These are phyloP conservation scores for Magnaporthiopsis rhizophila DNA, from an alignment of 2,329 filamentous ascomycete genomes.

Conservation along the genomic window DNA sequence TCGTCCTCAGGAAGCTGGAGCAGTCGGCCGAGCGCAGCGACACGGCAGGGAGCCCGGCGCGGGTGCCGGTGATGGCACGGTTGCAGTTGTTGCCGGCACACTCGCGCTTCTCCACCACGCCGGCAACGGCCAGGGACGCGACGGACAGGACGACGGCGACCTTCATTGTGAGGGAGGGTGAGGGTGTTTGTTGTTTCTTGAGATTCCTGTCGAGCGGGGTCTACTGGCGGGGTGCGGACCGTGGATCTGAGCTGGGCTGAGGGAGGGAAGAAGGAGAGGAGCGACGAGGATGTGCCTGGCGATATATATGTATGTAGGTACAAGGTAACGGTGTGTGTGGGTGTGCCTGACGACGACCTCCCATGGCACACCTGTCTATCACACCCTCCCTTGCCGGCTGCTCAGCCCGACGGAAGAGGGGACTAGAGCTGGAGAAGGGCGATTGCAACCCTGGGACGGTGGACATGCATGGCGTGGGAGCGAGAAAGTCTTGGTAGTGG, in stretches of 20 bases:
- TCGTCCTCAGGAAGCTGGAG: slow-evolving; percentile 30
- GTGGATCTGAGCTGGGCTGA: slow-evolving; percentile 4
- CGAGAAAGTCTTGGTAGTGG: not conserved
- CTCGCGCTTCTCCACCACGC: slow-evolving; percentile 25
- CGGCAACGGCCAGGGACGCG: slow-evolving; percentile 27
- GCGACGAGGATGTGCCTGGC: slow-evolving; percentile 1
- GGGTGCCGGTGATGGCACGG: slow-evolving; percentile 36
- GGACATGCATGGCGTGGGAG: not conserved
- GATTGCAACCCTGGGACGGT: not conserved
- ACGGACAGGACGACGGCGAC: slow-evolving; percentile 28
- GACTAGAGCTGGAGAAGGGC: no score
- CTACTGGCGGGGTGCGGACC: not conserved
- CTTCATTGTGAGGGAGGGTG: slow-evolving; percentile 30
- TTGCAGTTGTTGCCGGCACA: slow-evolving; percentile 39
- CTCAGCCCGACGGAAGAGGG: not conserved
- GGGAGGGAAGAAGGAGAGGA: slow-evolving; percentile 1
- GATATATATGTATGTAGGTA: not conserved
- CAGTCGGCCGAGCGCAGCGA: slow-evolving; percentile 30
- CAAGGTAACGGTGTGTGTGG: not conserved
- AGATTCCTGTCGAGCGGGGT: slow-evolving; percentile 1
- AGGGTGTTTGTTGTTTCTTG: slow-evolving; percentile 7
- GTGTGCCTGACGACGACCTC: not conserved
- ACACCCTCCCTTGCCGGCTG: not conserved
- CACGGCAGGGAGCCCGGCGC: slow-evolving; percentile 25
- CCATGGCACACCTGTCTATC: slow-evolving; percentile 1